These are phyloP conservation scores for Orbilia ellipsospora DNA, from an alignment of 2,329 filamentous ascomycete genomes.

Conservation along the genomic window DNA sequence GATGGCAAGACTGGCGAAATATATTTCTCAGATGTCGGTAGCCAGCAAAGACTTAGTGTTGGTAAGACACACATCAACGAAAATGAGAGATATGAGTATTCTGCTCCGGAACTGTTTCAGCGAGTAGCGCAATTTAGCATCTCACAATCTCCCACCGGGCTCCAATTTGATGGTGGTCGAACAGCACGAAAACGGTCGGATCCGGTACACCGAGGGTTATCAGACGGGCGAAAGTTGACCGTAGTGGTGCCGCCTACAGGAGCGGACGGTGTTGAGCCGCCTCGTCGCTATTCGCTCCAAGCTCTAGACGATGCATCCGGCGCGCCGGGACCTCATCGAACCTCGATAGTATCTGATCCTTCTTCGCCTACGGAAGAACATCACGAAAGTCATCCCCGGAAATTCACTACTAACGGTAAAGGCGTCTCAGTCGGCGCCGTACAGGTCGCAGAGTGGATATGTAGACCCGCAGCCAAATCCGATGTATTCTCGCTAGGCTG, in stretches of 20 bases:
- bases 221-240: constrained; percentile 32
- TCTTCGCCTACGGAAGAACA: constrained; percentile 37
- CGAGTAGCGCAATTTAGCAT: constrained; percentile 55
- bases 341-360: constrained; percentile 10
- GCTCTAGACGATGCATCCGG: not conserved
- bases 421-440: constrained; percentile 51
- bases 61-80: constrained; percentile 27
- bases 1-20: constrained; percentile 72
- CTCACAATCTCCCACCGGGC: constrained; percentile 38
- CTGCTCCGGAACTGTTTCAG: constrained; percentile 74
- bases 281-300: constrained; percentile 34
- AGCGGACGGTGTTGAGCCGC: constrained; percentile 33
- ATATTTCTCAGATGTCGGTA: constrained; percentile 72
- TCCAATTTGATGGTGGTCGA: constrained; percentile 51
- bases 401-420: constrained; percentile 56
- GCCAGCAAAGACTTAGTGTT: constrained; percentile 55
- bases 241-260: constrained; percentile 29
- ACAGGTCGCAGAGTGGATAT: constrained; percentile 54
- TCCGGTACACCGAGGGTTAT: constrained; percentile 11
- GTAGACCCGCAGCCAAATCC: constrained; percentile 62
- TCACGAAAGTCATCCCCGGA: constrained; percentile 59
- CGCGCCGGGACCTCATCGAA: not conserved
- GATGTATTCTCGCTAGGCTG: constrained; percentile 80
- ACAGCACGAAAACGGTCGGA: constrained; percentile 29
- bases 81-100: constrained; percentile 72